Conservation (phyloP, 2,329 filamentous ascomycete species). For the Arthrobotrys entomopaga region DNA sequence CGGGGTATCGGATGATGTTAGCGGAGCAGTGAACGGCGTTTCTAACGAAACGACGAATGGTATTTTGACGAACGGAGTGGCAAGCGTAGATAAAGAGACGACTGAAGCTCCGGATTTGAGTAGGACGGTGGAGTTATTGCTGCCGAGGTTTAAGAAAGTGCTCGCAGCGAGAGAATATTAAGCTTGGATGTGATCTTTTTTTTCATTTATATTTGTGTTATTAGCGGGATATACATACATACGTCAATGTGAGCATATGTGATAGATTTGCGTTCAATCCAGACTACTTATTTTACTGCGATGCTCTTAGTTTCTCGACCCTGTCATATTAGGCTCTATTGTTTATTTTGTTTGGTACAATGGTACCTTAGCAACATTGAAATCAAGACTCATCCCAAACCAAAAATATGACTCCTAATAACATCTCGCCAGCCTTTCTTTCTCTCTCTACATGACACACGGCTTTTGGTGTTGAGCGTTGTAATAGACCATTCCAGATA, state of each 20-base stretch:
- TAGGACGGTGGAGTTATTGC: constrained; percentile 63
- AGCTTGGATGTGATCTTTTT: not conserved
- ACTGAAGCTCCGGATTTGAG: constrained; percentile 63
- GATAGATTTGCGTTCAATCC: not conserved
- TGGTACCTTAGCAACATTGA: not conserved
- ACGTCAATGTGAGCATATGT: not conserved
- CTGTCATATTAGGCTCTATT: not conserved
- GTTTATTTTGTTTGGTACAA: no score
- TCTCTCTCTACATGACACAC: no score
- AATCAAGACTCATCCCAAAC: not conserved
- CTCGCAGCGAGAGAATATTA: constrained; percentile 55
- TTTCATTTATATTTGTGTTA: no score
- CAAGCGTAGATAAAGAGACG: constrained; percentile 58
- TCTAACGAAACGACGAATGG: constrained; percentile 64
- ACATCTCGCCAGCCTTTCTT: no score
- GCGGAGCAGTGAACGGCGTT: constrained; percentile 61
- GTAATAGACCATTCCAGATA: not conserved
- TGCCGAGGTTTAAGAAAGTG: constrained; percentile 62
- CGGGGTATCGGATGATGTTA: constrained; percentile 58
- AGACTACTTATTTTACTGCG: no score
- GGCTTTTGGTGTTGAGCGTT: constrained; percentile 1
- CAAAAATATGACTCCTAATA: not conserved
- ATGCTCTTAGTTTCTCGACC: no score
- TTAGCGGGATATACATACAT: constrained; percentile 9
- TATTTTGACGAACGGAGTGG: constrained; percentile 56